Percentiles rank a stretch among this genome's conserved stretches.
These are phyloP conservation scores for Colletotrichum sidae DNA, from an alignment of 2,329 filamentous ascomycete species.

Conservation along the genomic window DNA sequence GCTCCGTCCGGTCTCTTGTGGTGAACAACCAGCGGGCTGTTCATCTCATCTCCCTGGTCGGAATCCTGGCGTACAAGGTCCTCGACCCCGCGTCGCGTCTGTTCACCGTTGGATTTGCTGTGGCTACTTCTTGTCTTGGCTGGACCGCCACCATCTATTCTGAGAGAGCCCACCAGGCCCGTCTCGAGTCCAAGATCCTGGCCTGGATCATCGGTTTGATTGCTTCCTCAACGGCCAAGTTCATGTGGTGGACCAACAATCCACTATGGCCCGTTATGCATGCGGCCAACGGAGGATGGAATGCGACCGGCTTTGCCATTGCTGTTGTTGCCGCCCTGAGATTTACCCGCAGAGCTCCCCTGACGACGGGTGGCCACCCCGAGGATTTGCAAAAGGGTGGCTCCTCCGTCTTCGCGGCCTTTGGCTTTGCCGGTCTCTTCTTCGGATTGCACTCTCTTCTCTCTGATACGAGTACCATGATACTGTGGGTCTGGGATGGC, in stretches of 20 bases:
- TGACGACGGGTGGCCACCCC: conserved; percentile 52
- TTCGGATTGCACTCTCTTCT: conserved; percentile 93
- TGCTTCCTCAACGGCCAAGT: conserved; percentile 89
- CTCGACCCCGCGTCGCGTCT: conserved; percentile 79
- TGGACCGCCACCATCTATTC: conserved; percentile 87
- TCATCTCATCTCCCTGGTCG: conserved; percentile 82
- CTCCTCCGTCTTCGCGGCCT: conserved; percentile 76
- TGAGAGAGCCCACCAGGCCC: conserved; percentile 78
- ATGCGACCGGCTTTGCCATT: conserved; percentile 82
- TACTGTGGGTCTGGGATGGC: conserved; percentile 97
- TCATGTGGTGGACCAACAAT: conserved; percentile 94
- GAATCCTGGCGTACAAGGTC: conserved; percentile 83
- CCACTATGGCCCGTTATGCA: conserved; percentile 97
- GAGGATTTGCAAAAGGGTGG: conserved; percentile 61
- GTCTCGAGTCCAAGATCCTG: conserved; percentile 84
- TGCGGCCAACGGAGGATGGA: conserved; percentile 89
- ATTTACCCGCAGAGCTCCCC: conserved; percentile 75
- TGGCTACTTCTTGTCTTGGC: conserved; percentile 82
- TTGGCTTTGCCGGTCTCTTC: conserved; percentile 85
- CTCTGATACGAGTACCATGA: conserved; percentile 98
- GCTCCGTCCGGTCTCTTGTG: conserved; percentile 74
- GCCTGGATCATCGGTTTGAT: conserved; percentile 87
- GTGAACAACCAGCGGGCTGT: conserved; percentile 76
- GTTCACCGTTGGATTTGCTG: conserved; percentile 82
- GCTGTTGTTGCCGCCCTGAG: conserved; percentile 81